A percentile compares a stretch with the other conserved stretches of the same genome.
phyloP scores from a whole-genome alignment of 2,329 filamentous ascomycete species.

The Ascomycota sp. region DNA sequence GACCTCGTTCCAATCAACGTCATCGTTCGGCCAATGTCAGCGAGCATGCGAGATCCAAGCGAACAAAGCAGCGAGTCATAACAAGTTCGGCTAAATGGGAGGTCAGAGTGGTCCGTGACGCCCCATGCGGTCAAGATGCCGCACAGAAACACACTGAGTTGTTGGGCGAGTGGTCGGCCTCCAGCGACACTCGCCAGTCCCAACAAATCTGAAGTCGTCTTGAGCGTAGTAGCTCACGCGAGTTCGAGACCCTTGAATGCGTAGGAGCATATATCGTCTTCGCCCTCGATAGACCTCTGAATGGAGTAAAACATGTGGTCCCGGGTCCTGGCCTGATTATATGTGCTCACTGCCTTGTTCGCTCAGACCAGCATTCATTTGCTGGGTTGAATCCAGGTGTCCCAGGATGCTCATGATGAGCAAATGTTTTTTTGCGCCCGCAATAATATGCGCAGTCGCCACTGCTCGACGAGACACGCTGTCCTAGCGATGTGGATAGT shows the following conservation, averaged over 20 bases:
- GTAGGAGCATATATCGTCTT: too few relatives aligned
- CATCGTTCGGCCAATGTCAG: not conserved
- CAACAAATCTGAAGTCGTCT: not conserved
- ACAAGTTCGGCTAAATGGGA: not conserved
- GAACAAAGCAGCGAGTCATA: constrained; percentile 4
- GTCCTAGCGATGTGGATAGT: too few relatives aligned
- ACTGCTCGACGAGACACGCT: too few relatives aligned
- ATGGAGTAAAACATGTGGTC: not conserved
- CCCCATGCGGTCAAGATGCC: too few relatives aligned
- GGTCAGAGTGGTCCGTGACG: too few relatives aligned
- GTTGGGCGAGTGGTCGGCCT: too few relatives aligned
- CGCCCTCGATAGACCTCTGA: not conserved
- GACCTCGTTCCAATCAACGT: constrained; percentile 7
- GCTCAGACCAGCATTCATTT: constrained; percentile 9
- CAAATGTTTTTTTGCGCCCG: constrained; percentile 1
- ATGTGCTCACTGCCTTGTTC: constrained; percentile 31
- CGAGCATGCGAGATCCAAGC: constrained; percentile 2
- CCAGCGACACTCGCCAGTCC: not conserved
- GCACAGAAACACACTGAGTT: too few relatives aligned
- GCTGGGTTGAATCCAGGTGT: constrained; percentile 2
- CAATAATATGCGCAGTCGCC: too few relatives aligned
- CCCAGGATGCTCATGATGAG: constrained; percentile 1
- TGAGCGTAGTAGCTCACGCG: too few relatives aligned
- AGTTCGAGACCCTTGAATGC: too few relatives aligned
- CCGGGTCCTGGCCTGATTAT: not conserved